phyloP scores from a whole-genome alignment of 257 asterid species.

The Ehretia macrophylla region DNA sequence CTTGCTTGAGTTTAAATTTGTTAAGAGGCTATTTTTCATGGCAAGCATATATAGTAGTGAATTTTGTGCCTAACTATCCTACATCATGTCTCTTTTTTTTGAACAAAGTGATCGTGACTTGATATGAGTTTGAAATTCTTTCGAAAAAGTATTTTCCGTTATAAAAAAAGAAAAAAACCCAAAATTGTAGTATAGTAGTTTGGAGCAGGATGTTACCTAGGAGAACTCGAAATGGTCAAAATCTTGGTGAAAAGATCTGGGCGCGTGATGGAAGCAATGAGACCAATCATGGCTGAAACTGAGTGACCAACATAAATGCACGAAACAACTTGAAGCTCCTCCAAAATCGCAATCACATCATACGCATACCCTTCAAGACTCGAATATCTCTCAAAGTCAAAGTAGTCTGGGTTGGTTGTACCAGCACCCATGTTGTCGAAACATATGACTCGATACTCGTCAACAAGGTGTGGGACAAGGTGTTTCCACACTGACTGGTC shows the following conservation, averaged over 20 bases:
- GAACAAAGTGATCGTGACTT: too few relatives aligned
- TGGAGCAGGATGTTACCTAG: conserved; percentile 36
- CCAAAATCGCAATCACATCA: conserved; percentile 59
- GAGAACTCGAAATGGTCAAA: conserved; percentile 61
- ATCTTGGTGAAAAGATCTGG: conserved; percentile 71
- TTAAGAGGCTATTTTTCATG: too few relatives aligned
- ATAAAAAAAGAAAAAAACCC: too few relatives aligned
- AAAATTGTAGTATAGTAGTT: too few relatives aligned
- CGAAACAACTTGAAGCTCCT: conserved; percentile 38
- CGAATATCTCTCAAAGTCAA: conserved; percentile 71
- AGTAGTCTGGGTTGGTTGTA: conserved; percentile 70
- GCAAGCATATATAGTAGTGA: too few relatives aligned
- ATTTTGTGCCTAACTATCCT: too few relatives aligned
- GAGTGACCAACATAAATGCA: conserved; percentile 75
- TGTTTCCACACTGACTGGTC: conserved; percentile 82
- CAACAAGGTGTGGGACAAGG: conserved; percentile 60
- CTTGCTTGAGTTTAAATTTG: too few relatives aligned
- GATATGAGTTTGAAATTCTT: too few relatives aligned
- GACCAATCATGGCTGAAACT: conserved; percentile 66
- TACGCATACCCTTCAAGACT: conserved; percentile 61
- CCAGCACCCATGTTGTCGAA: conserved; percentile 82
- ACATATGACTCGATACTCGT: conserved; percentile 37
- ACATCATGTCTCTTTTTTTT: too few relatives aligned
- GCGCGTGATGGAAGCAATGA: conserved; percentile 61
- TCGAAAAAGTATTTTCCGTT: too few relatives aligned